Percentiles rank a stretch among this genome's conserved stretches.
These are phyloP conservation scores for Suillus subluteus DNA, from an alignment of 768 basidiomycete genomes.

Conservation along the genomic window DNA sequence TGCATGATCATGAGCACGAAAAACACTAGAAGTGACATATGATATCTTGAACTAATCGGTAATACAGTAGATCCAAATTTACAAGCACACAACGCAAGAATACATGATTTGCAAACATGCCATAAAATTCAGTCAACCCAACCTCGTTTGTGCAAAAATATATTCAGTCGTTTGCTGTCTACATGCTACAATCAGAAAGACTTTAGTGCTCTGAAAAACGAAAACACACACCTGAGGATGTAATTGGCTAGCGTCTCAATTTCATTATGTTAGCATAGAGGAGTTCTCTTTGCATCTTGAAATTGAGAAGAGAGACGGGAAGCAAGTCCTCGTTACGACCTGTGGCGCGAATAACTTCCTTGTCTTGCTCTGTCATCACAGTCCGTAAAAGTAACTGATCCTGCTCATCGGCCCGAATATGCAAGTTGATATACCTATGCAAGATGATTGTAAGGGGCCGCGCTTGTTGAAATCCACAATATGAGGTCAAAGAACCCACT, in stretches of 20 bases:
- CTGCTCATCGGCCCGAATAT: conserved; percentile 22
- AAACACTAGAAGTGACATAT: background rate
- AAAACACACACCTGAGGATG: background rate
- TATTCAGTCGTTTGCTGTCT: background rate
- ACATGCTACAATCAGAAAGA: background rate
- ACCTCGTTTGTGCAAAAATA: background rate
- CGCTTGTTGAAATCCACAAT: background rate
- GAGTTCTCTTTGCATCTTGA: conserved; percentile 19
- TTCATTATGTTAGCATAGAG: conserved; percentile 12
- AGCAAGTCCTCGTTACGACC: conserved; percentile 2
- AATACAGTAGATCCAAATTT: background rate
- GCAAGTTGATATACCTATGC: conserved; percentile 18
- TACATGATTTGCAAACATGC: background rate
- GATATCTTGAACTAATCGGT: background rate
- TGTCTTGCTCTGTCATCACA: conserved; percentile 24
- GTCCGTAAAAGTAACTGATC: conserved; percentile 18
- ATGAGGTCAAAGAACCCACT: background rate
- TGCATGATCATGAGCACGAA: too few species aligned
- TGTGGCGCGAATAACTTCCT: conserved; percentile 15
- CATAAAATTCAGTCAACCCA: background rate
- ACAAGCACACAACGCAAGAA: background rate
- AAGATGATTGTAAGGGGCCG: background rate
- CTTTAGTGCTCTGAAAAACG: background rate
- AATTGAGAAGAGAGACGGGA: conserved; percentile 14
- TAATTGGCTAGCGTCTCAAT: background rate